A percentile compares a stretch with the other conserved stretches of the same genome.
Evolutionary conservation across 2,329 filamentous ascomycete species (phyloP).

Genomic region (Parafenestella ontariensis): DNA sequence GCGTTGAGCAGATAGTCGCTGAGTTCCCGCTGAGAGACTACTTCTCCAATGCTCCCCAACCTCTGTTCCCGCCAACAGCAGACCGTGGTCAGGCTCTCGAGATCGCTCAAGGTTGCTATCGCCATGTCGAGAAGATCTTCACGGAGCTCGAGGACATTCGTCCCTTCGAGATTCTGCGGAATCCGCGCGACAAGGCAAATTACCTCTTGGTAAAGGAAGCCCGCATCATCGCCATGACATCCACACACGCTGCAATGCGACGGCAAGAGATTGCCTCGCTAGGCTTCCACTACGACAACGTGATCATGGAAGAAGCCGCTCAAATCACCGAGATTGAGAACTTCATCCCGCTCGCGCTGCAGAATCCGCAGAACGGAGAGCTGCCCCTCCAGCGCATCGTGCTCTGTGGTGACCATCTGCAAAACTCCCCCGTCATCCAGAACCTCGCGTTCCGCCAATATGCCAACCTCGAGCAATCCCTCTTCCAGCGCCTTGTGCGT

Average conservation of each 20-base stretch:
- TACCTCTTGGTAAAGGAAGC: conserved; percentile 95
- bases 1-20: conserved; percentile 68
- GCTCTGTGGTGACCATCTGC: conserved; percentile 91
- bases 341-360: conserved; percentile 93
- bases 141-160: conserved; percentile 89
- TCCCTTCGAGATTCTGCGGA: conserved; percentile 91
- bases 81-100: conserved; percentile 74
- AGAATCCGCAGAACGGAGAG: conserved; percentile 76
- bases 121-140: conserved; percentile 89
- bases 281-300: conserved; percentile 97
- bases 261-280: conserved; percentile 86
- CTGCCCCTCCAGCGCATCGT: conserved; percentile 85
- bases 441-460: conserved; percentile 94
- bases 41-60: conserved; percentile 86
- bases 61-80: conserved; percentile 74
- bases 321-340: conserved; percentile 98
- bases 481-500: conserved; percentile 89
- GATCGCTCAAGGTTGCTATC: conserved; percentile 82
- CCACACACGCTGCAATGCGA: conserved; percentile 95
- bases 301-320: conserved; percentile 97
- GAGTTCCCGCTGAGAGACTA: conserved; percentile 88
- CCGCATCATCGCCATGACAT: conserved; percentile 98
- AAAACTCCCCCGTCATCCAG: conserved; percentile 96
- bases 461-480: conserved; percentile 92
- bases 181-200: conserved; percentile 90